Evolutionary conservation across 441 rosid species (phyloP).

Genomic region (Heliophila coronopifolia): DNA sequence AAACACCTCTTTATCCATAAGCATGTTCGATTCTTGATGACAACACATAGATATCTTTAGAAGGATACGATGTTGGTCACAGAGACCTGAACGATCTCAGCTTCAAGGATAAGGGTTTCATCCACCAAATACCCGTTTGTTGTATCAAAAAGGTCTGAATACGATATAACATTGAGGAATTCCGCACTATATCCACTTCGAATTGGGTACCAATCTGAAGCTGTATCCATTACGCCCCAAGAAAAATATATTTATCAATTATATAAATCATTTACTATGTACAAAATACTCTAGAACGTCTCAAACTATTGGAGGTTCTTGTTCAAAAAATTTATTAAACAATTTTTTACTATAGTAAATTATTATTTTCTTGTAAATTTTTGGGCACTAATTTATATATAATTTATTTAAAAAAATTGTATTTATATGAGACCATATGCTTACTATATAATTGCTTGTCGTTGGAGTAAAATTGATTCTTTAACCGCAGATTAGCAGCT

Average conservation of each 20-base stretch:
- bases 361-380: too few species aligned
- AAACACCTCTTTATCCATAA: too few species aligned
- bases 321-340: too few species aligned
- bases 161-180: slow-evolving; percentile 22
- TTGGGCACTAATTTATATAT: too few species aligned
- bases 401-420: too few species aligned
- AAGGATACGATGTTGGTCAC: slow-evolving; percentile 26
- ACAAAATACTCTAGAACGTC: too few species aligned
- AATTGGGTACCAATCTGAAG: slow-evolving; percentile 27
- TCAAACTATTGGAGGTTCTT: too few species aligned
- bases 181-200: slow-evolving; percentile 19
- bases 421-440: too few species aligned
- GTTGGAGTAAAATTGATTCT: slow-evolving; percentile 21
- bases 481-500: slow-evolving; percentile 20
- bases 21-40: too few species aligned
- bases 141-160: neutral
- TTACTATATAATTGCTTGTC: slow-evolving; percentile 21
- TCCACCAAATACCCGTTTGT: slow-evolving; percentile 25
- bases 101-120: slow-evolving; percentile 31
- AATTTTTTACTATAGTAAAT: too few species aligned
- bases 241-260: neutral
- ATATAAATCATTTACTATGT: neutral
- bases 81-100: slow-evolving; percentile 27
- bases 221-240: neutral
- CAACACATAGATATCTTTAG: neutral